A percentile compares a stretch with the other conserved stretches of the same genome.
These are phyloP conservation scores for Podospora appendiculata DNA, from an alignment of 495 filamentous ascomycete species.

Conservation along the genomic window DNA sequence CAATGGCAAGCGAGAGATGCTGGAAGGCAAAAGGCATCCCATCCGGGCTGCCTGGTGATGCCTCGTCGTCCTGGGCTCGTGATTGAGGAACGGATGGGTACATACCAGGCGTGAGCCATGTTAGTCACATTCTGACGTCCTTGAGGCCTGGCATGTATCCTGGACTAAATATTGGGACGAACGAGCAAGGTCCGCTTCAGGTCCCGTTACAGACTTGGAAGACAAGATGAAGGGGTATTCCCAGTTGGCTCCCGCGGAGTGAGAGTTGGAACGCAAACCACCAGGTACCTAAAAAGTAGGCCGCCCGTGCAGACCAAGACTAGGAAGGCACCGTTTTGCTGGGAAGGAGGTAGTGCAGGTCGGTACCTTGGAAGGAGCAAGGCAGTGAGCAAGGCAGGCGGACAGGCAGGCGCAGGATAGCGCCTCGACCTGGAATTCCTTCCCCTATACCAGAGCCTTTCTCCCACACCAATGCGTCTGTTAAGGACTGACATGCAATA, in stretches of 20 bases:
- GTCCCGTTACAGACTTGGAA: neutral
- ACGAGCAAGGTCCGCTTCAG: neutral
- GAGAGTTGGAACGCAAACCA: no score
- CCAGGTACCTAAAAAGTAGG: no score
- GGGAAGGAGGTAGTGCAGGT: neutral
- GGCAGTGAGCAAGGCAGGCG: neutral
- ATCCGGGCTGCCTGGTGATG: neutral
- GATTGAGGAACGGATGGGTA: neutral
- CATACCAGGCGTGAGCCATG: neutral
- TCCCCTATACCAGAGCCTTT: neutral
- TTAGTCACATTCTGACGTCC: constrained; percentile 4
- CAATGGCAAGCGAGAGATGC: neutral
- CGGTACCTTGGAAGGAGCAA: neutral
- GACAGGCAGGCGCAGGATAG: neutral
- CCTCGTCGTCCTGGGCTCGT: neutral
- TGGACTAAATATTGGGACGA: neutral
- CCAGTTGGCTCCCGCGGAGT: neutral
- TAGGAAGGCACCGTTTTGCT: no score
- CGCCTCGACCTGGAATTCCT: no score
- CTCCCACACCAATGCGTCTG: neutral
- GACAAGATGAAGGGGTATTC: neutral
- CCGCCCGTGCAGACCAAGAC: no score
- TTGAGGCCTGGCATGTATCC: neutral
- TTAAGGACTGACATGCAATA: neutral
- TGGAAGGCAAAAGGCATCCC: neutral